Evolutionary conservation across 2,329 filamentous ascomycete genomes (phyloP), one percentile per base, ranked within the genome.

Genomic region (Xylaria sp.): DNA sequence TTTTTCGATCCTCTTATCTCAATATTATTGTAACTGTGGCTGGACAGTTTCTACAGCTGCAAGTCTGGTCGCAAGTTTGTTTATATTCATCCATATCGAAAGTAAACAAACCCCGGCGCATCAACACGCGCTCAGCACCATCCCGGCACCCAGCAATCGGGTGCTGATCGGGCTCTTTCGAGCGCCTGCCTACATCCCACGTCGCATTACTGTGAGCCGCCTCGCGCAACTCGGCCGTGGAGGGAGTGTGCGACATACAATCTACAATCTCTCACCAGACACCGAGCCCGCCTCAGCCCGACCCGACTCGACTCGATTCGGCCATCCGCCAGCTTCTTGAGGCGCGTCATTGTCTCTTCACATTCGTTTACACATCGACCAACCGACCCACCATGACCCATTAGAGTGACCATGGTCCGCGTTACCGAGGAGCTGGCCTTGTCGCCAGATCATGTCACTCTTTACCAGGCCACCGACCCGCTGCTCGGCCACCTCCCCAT

Each of bases 391-490:
- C 78, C 78, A 84, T 83, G 80, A 77, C 81, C 80, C 74, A 76
- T 76, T 83, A 78, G 78, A 81, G 79, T 80, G 80, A 86, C 83
- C 83, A 97, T 97, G 94, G 93, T 95, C 84, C 89, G 91, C 83
- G 88, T 95, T 80, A 91, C 89, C 76, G 89, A 91, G 74, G 91
- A 93, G 82, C 88, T 94, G 84, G 89, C 89, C 78, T 87, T 97
- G 81, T 91, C 93, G 81, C 87, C 92, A 80, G 92, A 95, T 80
- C 87, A 92, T 80, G 88, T 98, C 80, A 90, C 89, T 78, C 92
- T 98, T 77, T 98, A 97, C 86, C 92, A 97, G 83, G 90, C 94
- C 75, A 91, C 90, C 80, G 96, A 99, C 82, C 90, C 93, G 70
- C 85, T 94, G 73, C 90, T 97, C 66, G 91, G 91, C 81, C 88